Evolutionary conservation across 495 filamentous ascomycete genomes (phyloP).

Genomic region (Filosporella fistucella): DNA sequence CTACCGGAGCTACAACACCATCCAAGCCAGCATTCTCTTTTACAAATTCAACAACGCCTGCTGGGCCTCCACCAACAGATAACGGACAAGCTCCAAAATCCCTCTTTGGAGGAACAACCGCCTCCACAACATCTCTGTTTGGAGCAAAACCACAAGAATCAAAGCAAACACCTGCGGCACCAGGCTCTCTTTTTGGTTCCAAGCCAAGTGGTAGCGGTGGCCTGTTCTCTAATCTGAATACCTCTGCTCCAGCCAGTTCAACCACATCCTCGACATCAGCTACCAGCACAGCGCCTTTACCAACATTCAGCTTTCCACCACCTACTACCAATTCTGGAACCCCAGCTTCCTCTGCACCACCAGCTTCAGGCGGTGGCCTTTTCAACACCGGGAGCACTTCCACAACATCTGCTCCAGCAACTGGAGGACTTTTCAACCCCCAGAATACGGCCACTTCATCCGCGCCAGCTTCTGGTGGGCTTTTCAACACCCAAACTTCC

Average conservation of each 20-base stretch:
- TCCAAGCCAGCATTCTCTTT: constrained; percentile 12
- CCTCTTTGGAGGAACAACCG: constrained; percentile 3
- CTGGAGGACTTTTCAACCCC: no score
- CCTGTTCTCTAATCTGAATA: not conserved
- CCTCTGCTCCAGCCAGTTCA: constrained; percentile 7
- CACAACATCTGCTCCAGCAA: no score
- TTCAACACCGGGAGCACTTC: no score
- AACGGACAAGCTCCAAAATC: not conserved
- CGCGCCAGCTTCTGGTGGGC: not conserved
- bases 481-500: not conserved
- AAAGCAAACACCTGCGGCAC: constrained; percentile 18
- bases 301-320: constrained; percentile 13
- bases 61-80: constrained; percentile 30
- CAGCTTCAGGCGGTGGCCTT: not conserved
- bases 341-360: no score
- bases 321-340: no score
- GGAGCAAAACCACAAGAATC: no score
- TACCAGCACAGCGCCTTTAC: constrained; percentile 4
- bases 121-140: constrained; percentile 3
- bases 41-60: constrained; percentile 33
- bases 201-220: constrained; percentile 6
- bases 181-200: constrained; percentile 12
- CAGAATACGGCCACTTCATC: no score
- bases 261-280: constrained; percentile 4
- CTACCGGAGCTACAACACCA: constrained; percentile 22